Percentiles rank a stretch among this genome's conserved stretches.
Evolutionary conservation across 1,284 basidiomycete species (phyloP).

Genomic region (Boletellus sp.): DNA sequence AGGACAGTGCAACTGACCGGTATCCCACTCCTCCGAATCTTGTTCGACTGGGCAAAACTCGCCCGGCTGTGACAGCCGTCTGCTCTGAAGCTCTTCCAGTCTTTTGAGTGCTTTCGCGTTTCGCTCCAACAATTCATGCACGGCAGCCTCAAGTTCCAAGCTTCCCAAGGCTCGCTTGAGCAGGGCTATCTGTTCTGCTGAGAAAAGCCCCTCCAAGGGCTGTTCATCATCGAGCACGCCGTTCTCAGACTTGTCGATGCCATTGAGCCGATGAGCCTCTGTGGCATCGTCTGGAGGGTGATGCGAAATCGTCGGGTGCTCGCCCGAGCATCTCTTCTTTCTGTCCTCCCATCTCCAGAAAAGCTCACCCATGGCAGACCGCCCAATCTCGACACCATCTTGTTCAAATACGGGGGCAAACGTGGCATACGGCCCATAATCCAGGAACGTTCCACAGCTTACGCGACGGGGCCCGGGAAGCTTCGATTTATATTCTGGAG

Average conservation of each 20-base stretch:
- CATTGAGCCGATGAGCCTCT: constrained; percentile 11
- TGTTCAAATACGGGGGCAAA: constrained; percentile 78
- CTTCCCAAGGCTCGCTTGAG: constrained; percentile 56
- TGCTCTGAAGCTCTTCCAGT: constrained; percentile 60
- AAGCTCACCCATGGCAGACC: constrained; percentile 54
- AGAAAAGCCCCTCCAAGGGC: constrained; percentile 51
- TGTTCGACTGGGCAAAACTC: constrained; percentile 51
- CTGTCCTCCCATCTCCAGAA: constrained; percentile 44
- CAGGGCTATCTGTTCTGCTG: constrained; percentile 48
- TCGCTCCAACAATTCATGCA: constrained; percentile 61
- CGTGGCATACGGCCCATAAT: constrained; percentile 70
- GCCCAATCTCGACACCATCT: constrained; percentile 63
- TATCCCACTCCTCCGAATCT: constrained; percentile 75
- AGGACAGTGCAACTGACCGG: constrained; percentile 45
- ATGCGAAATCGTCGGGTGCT: constrained; percentile 11
- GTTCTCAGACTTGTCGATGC: constrained; percentile 7
- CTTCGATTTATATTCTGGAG: constrained; percentile 35
- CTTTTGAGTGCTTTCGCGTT: constrained; percentile 60
- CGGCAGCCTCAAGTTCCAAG: constrained; percentile 61
- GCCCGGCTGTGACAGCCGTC: constrained; percentile 46
- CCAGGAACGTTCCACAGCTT: constrained; percentile 63
- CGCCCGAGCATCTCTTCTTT: constrained; percentile 28
- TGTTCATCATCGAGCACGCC: constrained; percentile 23
- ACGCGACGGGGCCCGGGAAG: constrained; percentile 49
- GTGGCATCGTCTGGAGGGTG: not conserved